Evolutionary conservation across 2,329 filamentous ascomycete species (phyloP), one percentile per base, ranked within the genome.

Genomic region (Stachybotrys chartarum): DNA sequence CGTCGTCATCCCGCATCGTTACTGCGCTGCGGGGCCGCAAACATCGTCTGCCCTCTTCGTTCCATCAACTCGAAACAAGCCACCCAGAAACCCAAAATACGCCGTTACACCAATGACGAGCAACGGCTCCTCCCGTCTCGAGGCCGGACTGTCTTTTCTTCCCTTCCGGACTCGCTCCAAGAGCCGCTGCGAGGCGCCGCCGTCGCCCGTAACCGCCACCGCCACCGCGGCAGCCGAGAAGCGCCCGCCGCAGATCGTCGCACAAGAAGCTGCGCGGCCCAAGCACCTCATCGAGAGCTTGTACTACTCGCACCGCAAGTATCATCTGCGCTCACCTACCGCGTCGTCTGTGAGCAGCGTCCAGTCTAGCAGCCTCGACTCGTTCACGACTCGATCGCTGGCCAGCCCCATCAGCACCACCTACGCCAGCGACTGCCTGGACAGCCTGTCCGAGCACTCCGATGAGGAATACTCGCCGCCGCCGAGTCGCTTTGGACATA

Each of bases 341-440:
- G 66, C 67, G 8, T 73, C 70, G 2, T 72, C 72, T 0, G 67
- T 71, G 58, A 73, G 70, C 58, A 72, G 70, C 51, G 62, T 72
- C 49, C 71, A 66, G 7, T 73, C 71, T 1, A 69, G 68, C 5
- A 67, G 70, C 44, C 56, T 72, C 3, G 72, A 74, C 55, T 73
- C 72, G 6, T 72, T 70, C 5, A 74, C 72, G 1, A 70, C 68
- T 0, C 70, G 65, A 45, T 74, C 72, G 1, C 59, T 72, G 18
- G 68, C 68, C 2, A 72, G 69, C 24, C 70, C 70, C 7, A 64
- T 71, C 51, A 73, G 70, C 54, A 71, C 69, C 0, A 67, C 64
- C 7, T 70, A 71, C 56, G 64, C 68, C 42, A 68, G 66, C 54
- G 69, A 70, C 3, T 61, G 70, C 18, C 64, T 68, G 32, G 69